Base-by-base conservation (phyloP, 192 early-diverging fungal species). In the Backusella liffmaniae region DNA sequence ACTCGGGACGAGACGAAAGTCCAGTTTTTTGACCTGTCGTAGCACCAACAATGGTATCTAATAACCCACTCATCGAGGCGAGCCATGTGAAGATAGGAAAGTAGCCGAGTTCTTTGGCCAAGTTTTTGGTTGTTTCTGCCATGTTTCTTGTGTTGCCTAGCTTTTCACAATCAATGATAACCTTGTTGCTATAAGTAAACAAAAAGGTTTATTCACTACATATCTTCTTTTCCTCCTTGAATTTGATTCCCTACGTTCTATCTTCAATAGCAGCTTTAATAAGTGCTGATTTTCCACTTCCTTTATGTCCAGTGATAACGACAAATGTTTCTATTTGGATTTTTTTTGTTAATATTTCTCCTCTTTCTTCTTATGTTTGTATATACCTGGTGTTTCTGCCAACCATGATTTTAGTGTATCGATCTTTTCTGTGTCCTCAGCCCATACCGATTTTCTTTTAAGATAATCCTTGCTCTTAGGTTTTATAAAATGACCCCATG, bases 11-110 rank as follows among this genome's bases (percentile, higher is more conserved):
- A 39, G 95, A 90, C 2, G 94, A 90, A 9, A 98, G 83, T 32
- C 91, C 91, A 2, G 95, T 91, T 72, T 97, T 98, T 72, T 92
- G 90, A 8, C 98, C 98, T 3, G 95, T 96, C 0, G 93, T 92
- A 5, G 95, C 96, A 5, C 92, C 91, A n/a, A 97, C 90, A 69
- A 96, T 84, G 70, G 93, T 88, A 79, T 98, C 95, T 56, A 96
- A 86, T 29, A 95, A 79, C 37, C 90, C 89, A 39, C 91, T 93
- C 34, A 93, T 83, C 7, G 88, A 88, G 39, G 88, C 88, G 74
- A 93, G 84, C 78, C 90, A 94, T 73, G 92, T 94, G 77, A 99
- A 96, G 49, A 96, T 82, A 4, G 98, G 98, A 79, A 95, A 94
- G 85, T 95, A 98, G 5, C 94, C 94, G 26, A 98, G 87, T 83